These are phyloP conservation scores for Colletotrichum sp. DNA, from an alignment of 2,329 filamentous ascomycete genomes.

Conservation along the genomic window DNA sequence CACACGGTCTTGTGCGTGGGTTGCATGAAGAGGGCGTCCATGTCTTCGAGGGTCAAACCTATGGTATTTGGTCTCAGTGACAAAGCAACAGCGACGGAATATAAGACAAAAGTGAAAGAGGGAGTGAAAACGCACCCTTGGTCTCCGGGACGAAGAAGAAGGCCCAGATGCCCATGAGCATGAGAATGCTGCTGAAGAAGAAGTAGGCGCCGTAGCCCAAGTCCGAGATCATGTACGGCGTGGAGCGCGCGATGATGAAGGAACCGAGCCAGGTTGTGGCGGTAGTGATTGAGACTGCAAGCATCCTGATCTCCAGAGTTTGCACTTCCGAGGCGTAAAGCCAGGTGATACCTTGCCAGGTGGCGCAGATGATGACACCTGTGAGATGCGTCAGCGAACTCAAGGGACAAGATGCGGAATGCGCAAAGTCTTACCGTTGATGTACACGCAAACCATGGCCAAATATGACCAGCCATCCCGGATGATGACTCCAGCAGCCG, in stretches of 20 bases:
- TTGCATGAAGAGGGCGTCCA: conserved; percentile 41
- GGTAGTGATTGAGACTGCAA: conserved; percentile 37
- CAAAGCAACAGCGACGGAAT: neutral
- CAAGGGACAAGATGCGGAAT: rapidly evolving
- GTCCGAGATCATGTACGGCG: conserved; percentile 44
- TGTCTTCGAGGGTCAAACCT: conserved; percentile 50
- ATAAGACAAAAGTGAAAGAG: too few species aligned
- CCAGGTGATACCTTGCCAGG: conserved; percentile 48
- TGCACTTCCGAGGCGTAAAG: conserved; percentile 54
- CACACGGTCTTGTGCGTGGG: conserved; percentile 37
- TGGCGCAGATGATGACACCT: conserved; percentile 38
- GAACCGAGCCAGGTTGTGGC: conserved; percentile 43
- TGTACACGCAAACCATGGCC: conserved; percentile 52
- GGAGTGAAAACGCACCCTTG: conserved; percentile 39
- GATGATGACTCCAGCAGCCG: conserved; percentile 49
- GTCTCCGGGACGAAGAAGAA: conserved; percentile 58
- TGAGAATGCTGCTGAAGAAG: conserved; percentile 53
- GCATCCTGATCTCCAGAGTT: conserved; percentile 40
- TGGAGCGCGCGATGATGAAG: conserved; percentile 43
- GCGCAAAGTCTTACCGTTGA: conserved; percentile 34
- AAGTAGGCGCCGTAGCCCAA: conserved; percentile 57
- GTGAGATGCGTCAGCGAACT: neutral
- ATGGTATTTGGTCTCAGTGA: neutral
- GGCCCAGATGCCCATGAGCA: conserved; percentile 50
- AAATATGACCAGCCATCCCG: conserved; percentile 45